phyloP scores from a whole-genome alignment of 257 asterid species.

The Euphrasia confusa region DNA sequence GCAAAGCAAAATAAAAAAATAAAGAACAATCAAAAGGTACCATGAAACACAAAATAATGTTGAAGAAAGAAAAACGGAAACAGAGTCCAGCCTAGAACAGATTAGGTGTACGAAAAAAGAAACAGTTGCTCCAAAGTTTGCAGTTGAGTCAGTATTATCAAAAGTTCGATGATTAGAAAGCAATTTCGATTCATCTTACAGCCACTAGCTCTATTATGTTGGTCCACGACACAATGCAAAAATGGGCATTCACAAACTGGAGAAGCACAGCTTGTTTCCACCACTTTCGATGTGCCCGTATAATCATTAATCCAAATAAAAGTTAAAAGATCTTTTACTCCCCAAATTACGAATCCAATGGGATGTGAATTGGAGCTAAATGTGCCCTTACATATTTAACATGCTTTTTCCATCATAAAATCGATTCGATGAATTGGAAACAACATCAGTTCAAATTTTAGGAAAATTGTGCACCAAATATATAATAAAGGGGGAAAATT shows the following conservation, averaged over 20 bases:
- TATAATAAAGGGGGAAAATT: not conserved
- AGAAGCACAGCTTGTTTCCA: not conserved
- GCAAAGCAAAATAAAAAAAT: not conserved
- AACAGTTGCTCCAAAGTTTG: not conserved
- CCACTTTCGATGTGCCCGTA: not conserved
- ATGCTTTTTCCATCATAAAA: too few relatives aligned
- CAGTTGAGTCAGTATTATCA: not conserved
- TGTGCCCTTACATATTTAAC: too few relatives aligned
- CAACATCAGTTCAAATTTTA: not conserved
- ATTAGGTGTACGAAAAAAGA: not conserved
- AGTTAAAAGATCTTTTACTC: not conserved
- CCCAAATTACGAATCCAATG: not conserved
- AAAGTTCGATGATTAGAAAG: not conserved
- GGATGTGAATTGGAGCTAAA: not conserved
- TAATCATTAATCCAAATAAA: not conserved
- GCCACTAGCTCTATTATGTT: not conserved
- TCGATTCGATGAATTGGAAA: too few relatives aligned
- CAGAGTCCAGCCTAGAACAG: not conserved
- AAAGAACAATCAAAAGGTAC: not conserved
- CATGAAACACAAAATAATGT: not conserved
- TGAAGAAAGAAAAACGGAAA: not conserved
- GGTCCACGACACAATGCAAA: slow-evolving; percentile 4
- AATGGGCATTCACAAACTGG: not conserved
- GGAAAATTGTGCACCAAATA: not conserved
- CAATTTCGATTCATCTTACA: slow-evolving; percentile 10